Conservation (phyloP, 805 yeast genomes). For the Pichia scutulata region DNA sequence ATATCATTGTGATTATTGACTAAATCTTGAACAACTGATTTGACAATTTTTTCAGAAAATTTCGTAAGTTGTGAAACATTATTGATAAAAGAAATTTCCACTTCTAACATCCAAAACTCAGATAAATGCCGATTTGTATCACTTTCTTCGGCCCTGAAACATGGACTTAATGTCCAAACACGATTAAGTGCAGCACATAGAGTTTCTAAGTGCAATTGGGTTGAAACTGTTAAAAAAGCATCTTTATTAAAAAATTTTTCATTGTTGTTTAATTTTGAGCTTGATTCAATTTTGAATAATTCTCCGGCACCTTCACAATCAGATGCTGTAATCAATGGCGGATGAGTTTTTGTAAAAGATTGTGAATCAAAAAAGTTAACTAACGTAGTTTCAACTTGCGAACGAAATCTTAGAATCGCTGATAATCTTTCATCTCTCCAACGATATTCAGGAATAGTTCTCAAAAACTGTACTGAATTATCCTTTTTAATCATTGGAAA, state of each 20-base stretch:
- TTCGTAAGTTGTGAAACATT: conserved; percentile 51
- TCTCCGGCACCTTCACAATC: conserved; percentile 99
- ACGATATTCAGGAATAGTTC: conserved; percentile 69
- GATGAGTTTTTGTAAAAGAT: conserved; percentile 64
- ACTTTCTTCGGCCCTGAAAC: conserved; percentile 88
- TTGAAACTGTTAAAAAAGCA: conserved; percentile 78
- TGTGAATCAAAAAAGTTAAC: conserved; percentile 44
- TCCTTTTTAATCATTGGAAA: conserved; percentile 83
- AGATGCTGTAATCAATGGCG: conserved; percentile 80
- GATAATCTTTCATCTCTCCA: conserved; percentile 64
- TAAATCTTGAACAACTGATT: conserved; percentile 34
- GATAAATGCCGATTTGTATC: conserved; percentile 87
- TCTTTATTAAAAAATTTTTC: conserved; percentile 54
- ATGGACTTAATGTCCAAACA: conserved; percentile 86
- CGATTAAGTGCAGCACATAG: conserved; percentile 64
- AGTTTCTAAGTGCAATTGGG: conserved; percentile 86
- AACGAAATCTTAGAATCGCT: conserved; percentile 64
- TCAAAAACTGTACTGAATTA: conserved; percentile 56
- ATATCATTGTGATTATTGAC: conserved; percentile 21
- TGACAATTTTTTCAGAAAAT: conserved; percentile 66
- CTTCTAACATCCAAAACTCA: conserved; percentile 98
- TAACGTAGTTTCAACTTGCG: conserved; percentile 50
- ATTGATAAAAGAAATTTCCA: conserved; percentile 67
- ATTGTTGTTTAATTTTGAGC: conserved; percentile 15
- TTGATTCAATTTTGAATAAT: conserved; percentile 50